Conservation (phyloP, 2,329 filamentous ascomycete genomes). For the Chlorencoelia australis region DNA sequence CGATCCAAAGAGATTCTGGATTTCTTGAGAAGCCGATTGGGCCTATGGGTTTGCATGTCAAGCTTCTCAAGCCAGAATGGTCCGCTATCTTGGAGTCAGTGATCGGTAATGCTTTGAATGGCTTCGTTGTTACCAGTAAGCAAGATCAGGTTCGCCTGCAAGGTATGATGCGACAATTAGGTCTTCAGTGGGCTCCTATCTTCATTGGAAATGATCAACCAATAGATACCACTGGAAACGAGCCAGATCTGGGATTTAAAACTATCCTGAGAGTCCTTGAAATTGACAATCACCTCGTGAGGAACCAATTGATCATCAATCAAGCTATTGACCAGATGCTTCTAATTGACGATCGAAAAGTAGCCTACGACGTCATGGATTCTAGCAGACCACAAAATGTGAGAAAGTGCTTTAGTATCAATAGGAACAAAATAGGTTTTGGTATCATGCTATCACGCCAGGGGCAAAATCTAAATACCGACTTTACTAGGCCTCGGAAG, state of each 20-base stretch:
- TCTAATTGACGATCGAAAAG: slow-evolving; percentile 56
- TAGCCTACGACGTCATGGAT: slow-evolving; percentile 63
- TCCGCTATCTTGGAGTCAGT: slow-evolving; percentile 69
- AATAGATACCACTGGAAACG: slow-evolving; percentile 53
- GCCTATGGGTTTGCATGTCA: slow-evolving; percentile 70
- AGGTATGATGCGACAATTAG: slow-evolving; percentile 49
- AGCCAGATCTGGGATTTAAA: slow-evolving; percentile 62
- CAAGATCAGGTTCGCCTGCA: slow-evolving; percentile 62
- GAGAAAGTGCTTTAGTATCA: slow-evolving; percentile 58
- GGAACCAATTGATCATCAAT: slow-evolving; percentile 74
- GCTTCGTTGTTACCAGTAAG: slow-evolving; percentile 74
- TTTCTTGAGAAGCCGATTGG: slow-evolving; percentile 71
- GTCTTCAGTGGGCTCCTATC: slow-evolving; percentile 41
- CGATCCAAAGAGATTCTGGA: slow-evolving; percentile 57
- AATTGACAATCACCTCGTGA: slow-evolving; percentile 70
- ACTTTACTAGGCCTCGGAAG: slow-evolving; percentile 32
- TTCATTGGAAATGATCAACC: slow-evolving; percentile 49
- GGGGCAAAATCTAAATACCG: slow-evolving; percentile 35
- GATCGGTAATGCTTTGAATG: slow-evolving; percentile 59
- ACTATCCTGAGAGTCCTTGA: slow-evolving; percentile 75
- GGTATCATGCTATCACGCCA: slow-evolving; percentile 49
- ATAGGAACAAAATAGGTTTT: slow-evolving; percentile 48
- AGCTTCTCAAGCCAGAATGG: slow-evolving; percentile 72
- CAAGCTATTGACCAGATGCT: slow-evolving; percentile 76
- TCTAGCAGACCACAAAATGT: slow-evolving; percentile 56